Evolutionary conservation across 352 stramenopile species (phyloP), one percentile per base, ranked within the genome.

Genomic region (Phytophthora tentaculata): DNA sequence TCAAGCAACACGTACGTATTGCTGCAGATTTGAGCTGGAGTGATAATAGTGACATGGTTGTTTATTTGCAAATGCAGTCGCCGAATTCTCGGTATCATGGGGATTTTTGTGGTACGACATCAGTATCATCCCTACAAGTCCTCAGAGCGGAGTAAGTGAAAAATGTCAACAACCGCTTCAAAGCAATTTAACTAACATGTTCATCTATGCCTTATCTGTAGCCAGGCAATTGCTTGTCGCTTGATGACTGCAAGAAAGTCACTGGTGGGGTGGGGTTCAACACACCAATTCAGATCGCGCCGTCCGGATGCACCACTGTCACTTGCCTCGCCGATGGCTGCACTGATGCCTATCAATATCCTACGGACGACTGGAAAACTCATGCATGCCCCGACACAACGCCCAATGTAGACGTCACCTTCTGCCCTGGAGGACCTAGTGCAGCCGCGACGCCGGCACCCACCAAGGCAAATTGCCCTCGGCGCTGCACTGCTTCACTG

Each of bases 71-170:
- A n/a, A 43, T 71, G 23, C 54, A 83, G 76, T 90, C 14, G 79
- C 76, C 22, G 79, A 90, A 57, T 87, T 90, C 43, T 67, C 77
- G 0, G 39, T 88, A 7, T 61, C 61, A 3, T 71, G 73, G 63
- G 73, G 64, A 19, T 81, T 69, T 57, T 41, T 80, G 32, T 90
- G 79, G 81, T 90, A 87, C 62, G 80, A 88, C 61, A 90, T 90
- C 66, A 84, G 77, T 57, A 82, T 81, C 43, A 84, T 90, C 47
- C 78, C 80, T 5, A 91, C 84, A 2, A 80, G 82, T 8, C 60
- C 74, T 26, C 29, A 51, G 13, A 69, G 44, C 14, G 74, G 71
- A 28, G 68, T 76, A 72, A 58, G 68, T 53, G 14, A 48, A 26
- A 20, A 2, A 9, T 2, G 23, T n/a, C 19, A 50, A n/a, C 8